These are phyloP conservation scores for Chlamydomonas sphaeroides DNA, from an alignment of 139 green algal species.

Conservation along the genomic window DNA sequence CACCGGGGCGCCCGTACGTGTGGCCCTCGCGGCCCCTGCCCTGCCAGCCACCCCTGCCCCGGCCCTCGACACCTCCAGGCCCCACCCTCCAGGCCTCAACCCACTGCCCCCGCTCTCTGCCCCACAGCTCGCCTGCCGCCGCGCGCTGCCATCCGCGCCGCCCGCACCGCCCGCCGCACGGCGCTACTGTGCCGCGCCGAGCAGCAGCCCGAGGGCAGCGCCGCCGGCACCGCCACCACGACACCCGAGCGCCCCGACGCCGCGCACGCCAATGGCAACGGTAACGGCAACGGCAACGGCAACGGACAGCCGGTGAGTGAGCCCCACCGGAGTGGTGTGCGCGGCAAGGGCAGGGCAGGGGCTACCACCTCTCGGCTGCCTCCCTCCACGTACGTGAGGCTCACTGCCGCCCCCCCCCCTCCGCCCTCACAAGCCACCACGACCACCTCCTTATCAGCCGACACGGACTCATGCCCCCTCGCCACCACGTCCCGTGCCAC, in stretches of 20 bases:
- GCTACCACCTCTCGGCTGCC: no score
- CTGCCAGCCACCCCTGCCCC: background rate
- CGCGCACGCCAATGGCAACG: background rate
- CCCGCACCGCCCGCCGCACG: background rate
- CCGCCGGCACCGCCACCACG: background rate
- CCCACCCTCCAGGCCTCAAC: no score
- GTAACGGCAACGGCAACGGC: conserved; percentile 3
- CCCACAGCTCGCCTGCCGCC: background rate
- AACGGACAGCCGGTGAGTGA: background rate
- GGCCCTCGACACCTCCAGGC: background rate
- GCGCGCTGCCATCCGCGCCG: background rate
- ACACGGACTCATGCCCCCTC: background rate
- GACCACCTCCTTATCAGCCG: no score
- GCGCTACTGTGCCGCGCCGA: conserved; percentile 9
- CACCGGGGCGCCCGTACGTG: no score
- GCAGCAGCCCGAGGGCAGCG: background rate
- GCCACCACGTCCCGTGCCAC: no score
- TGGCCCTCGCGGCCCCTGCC: no score
- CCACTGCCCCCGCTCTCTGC: background rate
- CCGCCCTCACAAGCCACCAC: no score
- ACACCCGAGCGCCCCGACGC: no score
- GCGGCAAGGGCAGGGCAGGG: background rate
- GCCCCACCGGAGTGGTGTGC: no score
- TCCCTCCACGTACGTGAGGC: no score
- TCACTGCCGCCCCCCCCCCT: no score